These are phyloP conservation scores for Xylaria nigripes DNA, from an alignment of 495 filamentous ascomycete species.

Conservation along the genomic window DNA sequence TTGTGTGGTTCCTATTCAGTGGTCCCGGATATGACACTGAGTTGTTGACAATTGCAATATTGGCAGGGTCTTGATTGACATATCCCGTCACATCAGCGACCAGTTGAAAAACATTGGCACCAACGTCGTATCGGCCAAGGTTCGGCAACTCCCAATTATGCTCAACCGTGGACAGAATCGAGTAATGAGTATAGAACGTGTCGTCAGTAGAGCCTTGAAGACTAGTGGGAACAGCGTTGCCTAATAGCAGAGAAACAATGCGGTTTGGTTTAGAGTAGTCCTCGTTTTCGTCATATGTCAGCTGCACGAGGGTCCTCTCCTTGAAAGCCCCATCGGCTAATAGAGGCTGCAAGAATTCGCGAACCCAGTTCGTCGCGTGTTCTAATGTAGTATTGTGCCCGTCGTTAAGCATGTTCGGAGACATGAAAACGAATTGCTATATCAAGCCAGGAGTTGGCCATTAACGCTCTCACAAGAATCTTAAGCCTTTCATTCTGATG, in stretches of 20 bases:
- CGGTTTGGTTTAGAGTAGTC: slow-evolving; percentile 50
- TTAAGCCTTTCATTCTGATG: no score
- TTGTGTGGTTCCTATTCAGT: slow-evolving; percentile 32
- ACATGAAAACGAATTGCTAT: slow-evolving; percentile 55
- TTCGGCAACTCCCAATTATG: slow-evolving; percentile 61
- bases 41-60: slow-evolving; percentile 53
- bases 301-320: slow-evolving; percentile 52
- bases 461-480: neutral
- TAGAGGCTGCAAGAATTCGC: slow-evolving; percentile 50
- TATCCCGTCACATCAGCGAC: slow-evolving; percentile 53
- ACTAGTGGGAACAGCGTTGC: slow-evolving; percentile 50
- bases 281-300: slow-evolving; percentile 60
- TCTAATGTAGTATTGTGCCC: slow-evolving; percentile 59
- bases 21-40: slow-evolving; percentile 55
- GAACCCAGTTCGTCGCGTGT: slow-evolving; percentile 51
- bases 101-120: slow-evolving; percentile 59
- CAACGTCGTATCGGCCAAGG: slow-evolving; percentile 63
- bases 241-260: slow-evolving; percentile 55
- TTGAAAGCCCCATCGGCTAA: slow-evolving; percentile 52
- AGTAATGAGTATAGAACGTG: slow-evolving; percentile 68
- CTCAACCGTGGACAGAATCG: slow-evolving; percentile 53
- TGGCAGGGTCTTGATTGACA: slow-evolving; percentile 47
- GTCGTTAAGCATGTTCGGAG: slow-evolving; percentile 65
- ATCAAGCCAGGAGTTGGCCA: slow-evolving; percentile 12
- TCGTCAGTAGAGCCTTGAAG: slow-evolving; percentile 52